These are phyloP conservation scores for Sanghuangporus sanghuang DNA, from an alignment of 1,284 basidiomycete species.

Conservation along the genomic window DNA sequence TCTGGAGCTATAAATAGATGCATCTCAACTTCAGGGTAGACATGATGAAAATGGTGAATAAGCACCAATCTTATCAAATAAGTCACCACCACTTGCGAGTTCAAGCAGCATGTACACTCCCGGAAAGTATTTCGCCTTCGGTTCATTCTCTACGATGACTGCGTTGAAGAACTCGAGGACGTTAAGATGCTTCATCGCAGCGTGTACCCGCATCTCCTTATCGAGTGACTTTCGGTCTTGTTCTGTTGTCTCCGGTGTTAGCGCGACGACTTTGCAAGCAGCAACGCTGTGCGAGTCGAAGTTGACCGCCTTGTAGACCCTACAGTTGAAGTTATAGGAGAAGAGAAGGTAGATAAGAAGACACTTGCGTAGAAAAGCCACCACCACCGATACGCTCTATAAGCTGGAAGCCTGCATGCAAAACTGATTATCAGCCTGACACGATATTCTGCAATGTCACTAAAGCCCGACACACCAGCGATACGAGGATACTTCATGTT, in stretches of 20 bases:
- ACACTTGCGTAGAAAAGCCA: slow-evolving; percentile 72
- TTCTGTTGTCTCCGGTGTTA: slow-evolving; percentile 55
- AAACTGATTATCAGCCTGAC: neutral
- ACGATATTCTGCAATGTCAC: neutral
- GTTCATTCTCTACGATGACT: slow-evolving; percentile 67
- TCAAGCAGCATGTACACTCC: slow-evolving; percentile 93
- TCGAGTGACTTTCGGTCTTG: slow-evolving; percentile 76
- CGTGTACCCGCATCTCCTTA: slow-evolving; percentile 92
- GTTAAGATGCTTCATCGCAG: slow-evolving; percentile 75
- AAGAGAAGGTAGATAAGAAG: neutral
- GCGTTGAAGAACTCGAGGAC: slow-evolving; percentile 85
- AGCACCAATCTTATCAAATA: slow-evolving; percentile 97
- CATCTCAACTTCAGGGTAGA: neutral
- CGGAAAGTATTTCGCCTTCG: slow-evolving; percentile 55
- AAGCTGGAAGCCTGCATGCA: slow-evolving; percentile 56
- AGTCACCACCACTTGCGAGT: slow-evolving; percentile 88
- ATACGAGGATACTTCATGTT: slow-evolving; percentile 15
- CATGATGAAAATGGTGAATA: neutral
- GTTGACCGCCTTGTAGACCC: slow-evolving; percentile 80
- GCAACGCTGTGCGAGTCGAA: slow-evolving; percentile 61
- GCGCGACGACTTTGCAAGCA: slow-evolving; percentile 79
- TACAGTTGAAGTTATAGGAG: slow-evolving; percentile 27
- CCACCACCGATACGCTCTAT: slow-evolving; percentile 78
- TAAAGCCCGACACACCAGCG: slow-evolving; percentile 5
- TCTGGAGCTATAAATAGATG: slow-evolving; percentile 64